Percentiles rank a stretch among this genome's conserved stretches.
Conservation (phyloP, 257 asterid species). For the Jasminum sambac region DNA sequence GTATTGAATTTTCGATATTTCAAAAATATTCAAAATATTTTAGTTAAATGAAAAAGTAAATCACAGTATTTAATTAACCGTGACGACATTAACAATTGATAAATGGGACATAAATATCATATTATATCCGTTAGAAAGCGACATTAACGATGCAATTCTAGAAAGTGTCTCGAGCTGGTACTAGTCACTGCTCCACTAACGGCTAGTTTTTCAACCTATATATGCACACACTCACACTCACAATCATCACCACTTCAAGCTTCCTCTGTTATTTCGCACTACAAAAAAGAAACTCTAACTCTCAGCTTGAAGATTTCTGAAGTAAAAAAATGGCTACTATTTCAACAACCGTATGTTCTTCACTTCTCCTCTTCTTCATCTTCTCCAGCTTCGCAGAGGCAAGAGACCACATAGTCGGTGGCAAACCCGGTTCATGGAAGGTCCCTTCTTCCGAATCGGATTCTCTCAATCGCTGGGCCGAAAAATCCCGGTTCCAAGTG, state of each 20-base stretch:
- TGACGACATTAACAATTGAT: too few relatives aligned
- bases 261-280: neutral
- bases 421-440: conserved; percentile 59
- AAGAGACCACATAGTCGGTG: conserved; percentile 59
- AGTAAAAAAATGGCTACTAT: conserved; percentile 22
- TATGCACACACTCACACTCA: neutral
- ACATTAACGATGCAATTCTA: neutral
- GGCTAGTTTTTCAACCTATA: conserved; percentile 1
- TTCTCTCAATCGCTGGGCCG: conserved; percentile 72
- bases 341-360: conserved; percentile 35
- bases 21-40: too few relatives aligned
- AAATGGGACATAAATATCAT: too few relatives aligned
- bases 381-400: conserved; percentile 49
- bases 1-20: too few relatives aligned
- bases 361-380: conserved; percentile 23
- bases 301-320: neutral
- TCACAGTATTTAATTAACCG: too few relatives aligned
- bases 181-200: conserved; percentile 2
- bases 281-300: neutral
- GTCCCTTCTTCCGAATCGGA: conserved; percentile 49
- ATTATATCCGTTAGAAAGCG: conserved; percentile 1
- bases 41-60: too few relatives aligned
- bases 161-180: neutral
- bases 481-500: conserved; percentile 56
- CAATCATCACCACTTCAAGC: neutral